Base-by-base conservation (phyloP, 345 rosid genomes). In the Salix viminalis region DNA sequence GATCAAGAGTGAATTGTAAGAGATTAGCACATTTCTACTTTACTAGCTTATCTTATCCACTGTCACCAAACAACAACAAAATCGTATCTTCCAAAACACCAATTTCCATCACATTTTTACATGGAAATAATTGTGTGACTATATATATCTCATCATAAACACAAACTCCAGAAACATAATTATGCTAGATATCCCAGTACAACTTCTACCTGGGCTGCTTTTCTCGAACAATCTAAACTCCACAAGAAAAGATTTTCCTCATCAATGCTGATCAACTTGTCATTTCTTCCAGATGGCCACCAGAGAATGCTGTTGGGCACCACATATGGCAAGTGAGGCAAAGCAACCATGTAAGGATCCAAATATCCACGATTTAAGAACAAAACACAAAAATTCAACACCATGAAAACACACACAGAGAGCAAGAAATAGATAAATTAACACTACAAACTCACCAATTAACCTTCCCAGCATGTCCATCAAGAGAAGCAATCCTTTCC, bases 201-300 rank as follows among this genome's bases (percentile, higher is more conserved):
- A 13, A 65, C 48, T 28, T 70, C 48, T 80, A 92, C 97, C 98
- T 90, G 92, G 68, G 97, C 96, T 41, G 85, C 79, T 85, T 89
- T 91, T 82, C 79, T 90, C 1, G 96, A 88, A 79, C 87, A 86
- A 80, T 91, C 99, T 69, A 93, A 88, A 83, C 79, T 87, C 99
- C 97, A 95, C 79, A 93, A 80, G 73, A 85, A 79, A 79, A 90
- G 76, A 73, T 86, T 91, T 77, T 88, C 93, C 70, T 93, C 95
- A 64, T 93, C 97, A 81, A 95, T 90, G 88, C 93, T 91, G 76
- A 95, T 76, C 75, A 93, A 81, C 88, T 93, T 93, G 75, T 93
- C 97, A 76, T 87, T 92, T 78, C 90, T 87, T 80, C 95, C 97
- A 78, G 98, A 88, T 30, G 95, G 92, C 91, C 92, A 92, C 97